Percentiles rank a stretch among this genome's conserved stretches.
Evolutionary conservation across 2,329 filamentous ascomycete genomes (phyloP).

Genomic region (Tolypocladium inflatum): DNA sequence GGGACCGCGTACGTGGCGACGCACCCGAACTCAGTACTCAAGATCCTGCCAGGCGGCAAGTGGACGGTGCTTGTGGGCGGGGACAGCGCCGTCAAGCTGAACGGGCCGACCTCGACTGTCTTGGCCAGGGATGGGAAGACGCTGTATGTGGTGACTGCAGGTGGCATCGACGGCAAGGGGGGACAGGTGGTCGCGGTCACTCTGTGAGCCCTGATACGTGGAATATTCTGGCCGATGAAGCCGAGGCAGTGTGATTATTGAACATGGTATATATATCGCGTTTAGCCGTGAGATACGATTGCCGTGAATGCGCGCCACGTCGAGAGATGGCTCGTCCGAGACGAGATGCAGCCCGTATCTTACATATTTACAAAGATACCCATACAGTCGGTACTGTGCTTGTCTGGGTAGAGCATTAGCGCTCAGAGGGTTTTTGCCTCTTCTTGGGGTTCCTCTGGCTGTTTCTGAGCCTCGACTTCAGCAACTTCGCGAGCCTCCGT

Average conservation of each 20-base stretch:
- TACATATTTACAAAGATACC: not conserved
- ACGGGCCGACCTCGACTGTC: conserved; percentile 3
- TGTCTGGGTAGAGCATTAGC: not conserved
- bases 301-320: not conserved
- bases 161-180: conserved; percentile 5
- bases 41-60: not conserved
- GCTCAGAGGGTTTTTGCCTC: not conserved
- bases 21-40: conserved; percentile 1
- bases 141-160: conserved; percentile 6
- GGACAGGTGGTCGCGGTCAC: conserved; percentile 4
- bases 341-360: not conserved
- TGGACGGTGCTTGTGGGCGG: conserved; percentile 1
- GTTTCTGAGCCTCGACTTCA: not conserved
- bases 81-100: not conserved
- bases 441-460: not conserved
- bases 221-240: not conserved
- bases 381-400: not conserved
- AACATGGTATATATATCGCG: not conserved
- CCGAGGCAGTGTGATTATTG: not conserved
- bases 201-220: not conserved
- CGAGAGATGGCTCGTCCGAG: not conserved
- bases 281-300: not conserved
- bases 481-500: not conserved
- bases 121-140: conserved; percentile 9
- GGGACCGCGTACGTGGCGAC: conserved; percentile 6